Evolutionary conservation across 2,329 filamentous ascomycete species (phyloP).

Genomic region (Sclerotinia sclerotiorum): DNA sequence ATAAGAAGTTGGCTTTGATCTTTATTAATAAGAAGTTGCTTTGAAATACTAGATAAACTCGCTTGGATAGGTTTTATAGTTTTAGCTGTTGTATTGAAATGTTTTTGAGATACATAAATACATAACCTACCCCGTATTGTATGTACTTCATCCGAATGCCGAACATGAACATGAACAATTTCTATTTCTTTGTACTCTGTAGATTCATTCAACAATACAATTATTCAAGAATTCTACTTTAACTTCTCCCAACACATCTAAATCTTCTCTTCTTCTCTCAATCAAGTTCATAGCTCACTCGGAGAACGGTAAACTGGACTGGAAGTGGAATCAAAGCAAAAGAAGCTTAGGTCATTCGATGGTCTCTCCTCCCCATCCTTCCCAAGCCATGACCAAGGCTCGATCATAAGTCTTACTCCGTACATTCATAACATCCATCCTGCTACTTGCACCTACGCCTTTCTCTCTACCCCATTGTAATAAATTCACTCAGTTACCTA

Average conservation of each 20-base stretch:
- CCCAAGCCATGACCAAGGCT: slow-evolving; percentile 14
- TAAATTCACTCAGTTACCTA: neutral
- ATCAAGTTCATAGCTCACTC: neutral
- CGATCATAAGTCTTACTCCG: neutral
- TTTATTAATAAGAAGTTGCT: neutral
- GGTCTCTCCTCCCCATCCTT: neutral
- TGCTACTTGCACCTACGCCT: neutral
- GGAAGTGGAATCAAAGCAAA: neutral
- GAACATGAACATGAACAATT: neutral
- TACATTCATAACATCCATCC: neutral
- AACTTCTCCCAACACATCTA: neutral
- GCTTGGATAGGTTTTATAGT: neutral
- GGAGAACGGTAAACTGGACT: neutral
- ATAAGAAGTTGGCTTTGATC: neutral
- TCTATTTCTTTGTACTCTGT: neutral
- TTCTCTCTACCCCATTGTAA: slow-evolving; percentile 1
- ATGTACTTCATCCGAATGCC: too few species aligned
- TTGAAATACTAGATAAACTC: neutral
- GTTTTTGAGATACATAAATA: neutral
- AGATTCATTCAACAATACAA: too few species aligned
- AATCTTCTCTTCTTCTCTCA: neutral
- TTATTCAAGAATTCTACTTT: neutral
- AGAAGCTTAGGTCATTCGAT: slow-evolving; percentile 14
- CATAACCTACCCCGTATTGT: neutral
- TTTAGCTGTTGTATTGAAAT: neutral